phyloP scores from a whole-genome alignment of 2,329 filamentous ascomycete genomes.

The Fusarium transvaalense region DNA sequence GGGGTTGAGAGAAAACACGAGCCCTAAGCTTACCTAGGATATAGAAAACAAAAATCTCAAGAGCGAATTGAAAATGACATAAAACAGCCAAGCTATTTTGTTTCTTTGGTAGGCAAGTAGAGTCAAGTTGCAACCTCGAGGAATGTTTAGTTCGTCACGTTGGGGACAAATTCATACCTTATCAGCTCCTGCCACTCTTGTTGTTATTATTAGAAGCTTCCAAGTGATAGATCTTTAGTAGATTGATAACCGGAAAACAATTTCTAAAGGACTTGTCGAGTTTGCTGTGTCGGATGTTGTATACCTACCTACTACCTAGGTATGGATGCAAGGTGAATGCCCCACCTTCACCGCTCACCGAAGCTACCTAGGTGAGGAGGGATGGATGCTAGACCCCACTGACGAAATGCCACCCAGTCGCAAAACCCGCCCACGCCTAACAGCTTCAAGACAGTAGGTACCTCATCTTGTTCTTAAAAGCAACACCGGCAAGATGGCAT shows the following conservation, averaged over 20 bases:
- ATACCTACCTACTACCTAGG: too few species aligned
- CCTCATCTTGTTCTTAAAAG: conserved; percentile 38
- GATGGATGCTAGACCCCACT: conserved; percentile 42
- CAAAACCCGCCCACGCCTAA: conserved; percentile 46
- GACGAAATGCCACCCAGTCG: conserved; percentile 50
- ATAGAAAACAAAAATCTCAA: too few species aligned
- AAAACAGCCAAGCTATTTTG: too few species aligned
- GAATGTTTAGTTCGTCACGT: not conserved
- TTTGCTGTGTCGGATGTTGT: not conserved
- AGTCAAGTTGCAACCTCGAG: too few species aligned
- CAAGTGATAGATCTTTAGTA: not conserved
- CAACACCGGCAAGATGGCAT: conserved; percentile 55
- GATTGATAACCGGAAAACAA: not conserved
- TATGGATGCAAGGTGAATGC: conserved; percentile 31
- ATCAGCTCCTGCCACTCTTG: not conserved
- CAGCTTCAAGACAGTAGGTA: conserved; percentile 41
- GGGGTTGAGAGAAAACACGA: too few species aligned
- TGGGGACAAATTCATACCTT: not conserved
- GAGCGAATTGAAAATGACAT: too few species aligned
- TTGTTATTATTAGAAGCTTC: too few species aligned
- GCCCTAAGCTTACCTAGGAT: too few species aligned
- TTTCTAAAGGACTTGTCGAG: too few species aligned
- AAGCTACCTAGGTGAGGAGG: conserved; percentile 33
- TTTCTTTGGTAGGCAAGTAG: too few species aligned
- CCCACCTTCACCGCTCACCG: conserved; percentile 50